Percentiles rank a stretch among this genome's conserved stretches.
These are phyloP conservation scores for Neobulgaria alba DNA, from an alignment of 2,329 filamentous ascomycete genomes.

Conservation along the genomic window DNA sequence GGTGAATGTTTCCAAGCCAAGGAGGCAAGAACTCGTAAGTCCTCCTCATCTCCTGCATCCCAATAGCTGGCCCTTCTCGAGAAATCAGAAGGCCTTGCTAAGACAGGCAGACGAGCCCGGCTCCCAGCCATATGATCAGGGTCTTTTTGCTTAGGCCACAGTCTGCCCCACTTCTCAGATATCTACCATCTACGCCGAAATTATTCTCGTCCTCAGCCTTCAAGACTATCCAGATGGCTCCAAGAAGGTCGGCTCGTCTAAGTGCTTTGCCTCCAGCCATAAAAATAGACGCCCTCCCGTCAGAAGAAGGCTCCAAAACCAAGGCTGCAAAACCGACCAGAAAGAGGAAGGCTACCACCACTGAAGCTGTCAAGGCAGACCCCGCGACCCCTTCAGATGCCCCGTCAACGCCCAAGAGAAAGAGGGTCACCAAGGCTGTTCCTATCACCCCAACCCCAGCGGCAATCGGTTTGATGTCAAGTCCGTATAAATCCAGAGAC, in stretches of 20 bases:
- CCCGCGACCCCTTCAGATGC: conserved; percentile 1
- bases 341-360: conserved; percentile 22
- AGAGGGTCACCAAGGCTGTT: conserved; percentile 10
- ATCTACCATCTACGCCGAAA: conserved; percentile 1
- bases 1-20: no score
- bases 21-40: no score
- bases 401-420: conserved; percentile 25
- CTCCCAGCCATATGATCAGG: no score
- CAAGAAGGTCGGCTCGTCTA: conserved; percentile 24
- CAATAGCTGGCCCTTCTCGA: no score
- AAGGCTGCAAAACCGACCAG: conserved; percentile 15
- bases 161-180: conserved; percentile 7
- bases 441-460: conserved; percentile 41
- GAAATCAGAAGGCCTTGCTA: no score
- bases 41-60: no score
- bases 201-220: not conserved
- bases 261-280: conserved; percentile 12
- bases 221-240: conserved; percentile 19
- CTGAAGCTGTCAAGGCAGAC: conserved; percentile 6
- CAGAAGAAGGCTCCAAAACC: not conserved
- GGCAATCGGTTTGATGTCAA: conserved; percentile 38
- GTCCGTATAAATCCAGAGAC: conserved; percentile 34
- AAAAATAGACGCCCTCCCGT: conserved; percentile 7
- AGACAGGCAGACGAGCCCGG: no score
- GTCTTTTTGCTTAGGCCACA: no score